These are phyloP conservation scores for Tuber borchii DNA, from an alignment of 495 filamentous ascomycete genomes.

Conservation along the genomic window DNA sequence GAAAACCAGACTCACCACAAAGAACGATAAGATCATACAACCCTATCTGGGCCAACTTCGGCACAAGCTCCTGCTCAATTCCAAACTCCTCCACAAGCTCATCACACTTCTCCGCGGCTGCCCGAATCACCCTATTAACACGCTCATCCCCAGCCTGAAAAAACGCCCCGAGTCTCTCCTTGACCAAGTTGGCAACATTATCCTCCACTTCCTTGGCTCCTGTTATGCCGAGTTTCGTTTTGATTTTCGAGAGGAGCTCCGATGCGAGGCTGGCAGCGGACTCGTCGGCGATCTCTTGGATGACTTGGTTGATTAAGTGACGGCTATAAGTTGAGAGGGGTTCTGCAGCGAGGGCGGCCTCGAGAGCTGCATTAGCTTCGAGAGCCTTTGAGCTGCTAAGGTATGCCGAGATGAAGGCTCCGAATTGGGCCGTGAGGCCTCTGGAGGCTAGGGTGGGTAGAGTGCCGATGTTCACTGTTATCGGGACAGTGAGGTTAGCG, in stretches of 20 bases:
- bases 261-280: neutral
- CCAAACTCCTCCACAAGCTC: neutral
- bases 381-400: neutral
- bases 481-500: neutral
- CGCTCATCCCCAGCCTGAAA: neutral
- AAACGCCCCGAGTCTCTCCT: neutral
- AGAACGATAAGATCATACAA: neutral
- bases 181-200: neutral
- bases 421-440: neutral
- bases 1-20: neutral
- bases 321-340: neutral
- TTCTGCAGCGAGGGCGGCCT: neutral
- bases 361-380: neutral
- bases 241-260: neutral
- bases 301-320: neutral
- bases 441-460: neutral
- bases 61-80: neutral
- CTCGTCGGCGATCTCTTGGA: neutral
- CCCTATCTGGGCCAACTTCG: neutral
- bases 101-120: neutral
- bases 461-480: neutral
- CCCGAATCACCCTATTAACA: neutral
- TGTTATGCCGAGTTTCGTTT: neutral
- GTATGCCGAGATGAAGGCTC: neutral
- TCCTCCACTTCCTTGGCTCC: neutral